These are phyloP conservation scores for Phaeotremella skinneri DNA, from an alignment of 768 basidiomycete genomes.

Conservation along the genomic window DNA sequence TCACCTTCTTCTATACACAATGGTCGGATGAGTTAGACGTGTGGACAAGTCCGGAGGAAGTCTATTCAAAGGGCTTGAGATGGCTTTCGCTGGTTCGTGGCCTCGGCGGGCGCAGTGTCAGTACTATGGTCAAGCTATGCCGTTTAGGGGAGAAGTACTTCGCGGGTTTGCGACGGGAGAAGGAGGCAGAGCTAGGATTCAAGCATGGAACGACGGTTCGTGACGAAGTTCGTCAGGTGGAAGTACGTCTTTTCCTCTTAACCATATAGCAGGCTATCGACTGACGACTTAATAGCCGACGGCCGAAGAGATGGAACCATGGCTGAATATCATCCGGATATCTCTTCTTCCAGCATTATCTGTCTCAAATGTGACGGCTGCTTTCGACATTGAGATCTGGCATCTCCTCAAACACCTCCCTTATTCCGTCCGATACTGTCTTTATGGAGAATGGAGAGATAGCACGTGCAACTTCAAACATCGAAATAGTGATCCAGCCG, in stretches of 20 bases:
- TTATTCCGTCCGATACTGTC: constrained; percentile 73
- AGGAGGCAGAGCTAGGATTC: constrained; percentile 26
- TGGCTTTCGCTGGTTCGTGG: constrained; percentile 75
- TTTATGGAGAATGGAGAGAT: constrained; percentile 95
- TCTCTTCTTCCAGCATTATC: constrained; percentile 85
- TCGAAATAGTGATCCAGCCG: constrained; percentile 30
- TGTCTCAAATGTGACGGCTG: constrained; percentile 77
- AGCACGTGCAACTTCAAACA: constrained; percentile 63
- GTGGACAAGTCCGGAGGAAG: constrained; percentile 64
- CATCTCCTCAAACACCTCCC: constrained; percentile 76
- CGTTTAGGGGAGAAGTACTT: constrained; percentile 62
- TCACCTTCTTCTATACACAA: constrained; percentile 85
- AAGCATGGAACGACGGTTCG: neutral
- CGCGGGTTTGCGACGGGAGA: constrained; percentile 29
- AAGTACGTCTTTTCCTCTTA: constrained; percentile 5
- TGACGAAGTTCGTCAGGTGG: constrained; percentile 7
- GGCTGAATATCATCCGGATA: constrained; percentile 74
- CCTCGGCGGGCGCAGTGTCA: constrained; percentile 73
- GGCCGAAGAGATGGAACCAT: constrained; percentile 53
- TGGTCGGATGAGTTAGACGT: constrained; percentile 73
- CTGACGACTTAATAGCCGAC: constrained; percentile 29
- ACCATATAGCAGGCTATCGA: neutral
- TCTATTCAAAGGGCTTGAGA: constrained; percentile 73
- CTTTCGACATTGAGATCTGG: constrained; percentile 91
- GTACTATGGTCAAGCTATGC: constrained; percentile 74